Conservation (phyloP, 179 eudicot species). For the Monotropa hypopitys region DNA sequence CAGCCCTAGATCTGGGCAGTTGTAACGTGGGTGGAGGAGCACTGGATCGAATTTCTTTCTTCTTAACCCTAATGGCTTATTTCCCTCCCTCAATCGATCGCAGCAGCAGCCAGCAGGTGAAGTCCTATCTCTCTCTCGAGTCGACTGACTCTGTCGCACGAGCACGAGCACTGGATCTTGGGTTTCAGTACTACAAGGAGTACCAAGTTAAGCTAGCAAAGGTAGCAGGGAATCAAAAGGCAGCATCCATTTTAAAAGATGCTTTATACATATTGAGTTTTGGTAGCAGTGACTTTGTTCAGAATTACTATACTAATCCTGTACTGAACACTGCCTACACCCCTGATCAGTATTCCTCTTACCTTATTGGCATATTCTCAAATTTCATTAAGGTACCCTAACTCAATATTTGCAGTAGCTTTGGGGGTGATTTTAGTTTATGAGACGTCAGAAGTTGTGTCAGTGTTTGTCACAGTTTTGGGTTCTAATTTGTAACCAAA, state of each 20-base stretch:
- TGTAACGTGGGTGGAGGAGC: too few relatives aligned
- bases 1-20: too few relatives aligned
- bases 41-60: too few relatives aligned
- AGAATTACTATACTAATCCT: constrained; percentile 79
- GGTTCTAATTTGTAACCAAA: background rate
- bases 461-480: background rate
- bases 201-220: constrained; percentile 58
- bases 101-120: too few relatives aligned
- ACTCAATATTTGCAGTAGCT: background rate
- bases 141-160: too few relatives aligned
- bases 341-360: constrained; percentile 61
- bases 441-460: background rate
- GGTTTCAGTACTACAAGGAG: constrained; percentile 60
- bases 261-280: constrained; percentile 53
- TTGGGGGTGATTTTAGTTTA: background rate
- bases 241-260: constrained; percentile 49
- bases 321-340: constrained; percentile 42
- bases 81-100: too few relatives aligned
- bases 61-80: too few relatives aligned
- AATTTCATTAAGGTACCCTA: constrained; percentile 42
- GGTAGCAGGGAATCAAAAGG: constrained; percentile 50
- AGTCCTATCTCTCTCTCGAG: too few relatives aligned
- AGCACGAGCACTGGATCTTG: too few relatives aligned
- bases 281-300: constrained; percentile 83
- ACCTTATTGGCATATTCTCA: constrained; percentile 57